phyloP scores from a whole-genome alignment of 352 stramenopile species.

The Pythium pyrilobum region DNA sequence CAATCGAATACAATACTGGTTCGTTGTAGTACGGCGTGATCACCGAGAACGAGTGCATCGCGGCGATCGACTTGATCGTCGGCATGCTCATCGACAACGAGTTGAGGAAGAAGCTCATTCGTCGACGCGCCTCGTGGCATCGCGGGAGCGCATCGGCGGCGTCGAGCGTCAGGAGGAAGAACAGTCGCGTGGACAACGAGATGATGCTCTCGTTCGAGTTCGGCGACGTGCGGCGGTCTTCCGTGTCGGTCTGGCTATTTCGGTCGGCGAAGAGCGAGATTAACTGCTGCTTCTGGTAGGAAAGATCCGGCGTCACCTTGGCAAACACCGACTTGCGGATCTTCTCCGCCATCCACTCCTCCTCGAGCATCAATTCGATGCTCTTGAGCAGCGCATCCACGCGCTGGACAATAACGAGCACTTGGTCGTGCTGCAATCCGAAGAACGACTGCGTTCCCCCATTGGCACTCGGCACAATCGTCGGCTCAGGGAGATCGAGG shows the following conservation, averaged over 20 bases:
- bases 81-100: slow-evolving; percentile 87
- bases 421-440: slow-evolving; percentile 68
- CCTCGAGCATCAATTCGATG: slow-evolving; percentile 80
- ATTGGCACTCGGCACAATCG: slow-evolving; percentile 38
- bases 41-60: slow-evolving; percentile 87
- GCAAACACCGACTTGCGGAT: slow-evolving; percentile 72
- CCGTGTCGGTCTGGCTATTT: slow-evolving; percentile 49
- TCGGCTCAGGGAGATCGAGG: slow-evolving; percentile 75
- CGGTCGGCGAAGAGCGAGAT: slow-evolving; percentile 71
- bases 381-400: slow-evolving; percentile 77
- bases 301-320: slow-evolving; percentile 68
- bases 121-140: slow-evolving; percentile 77
- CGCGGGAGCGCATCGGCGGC: slow-evolving; percentile 75
- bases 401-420: slow-evolving; percentile 69
- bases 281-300: slow-evolving; percentile 76
- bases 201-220: slow-evolving; percentile 80
- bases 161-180: slow-evolving; percentile 83
- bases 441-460: slow-evolving; percentile 32
- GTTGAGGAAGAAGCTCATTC: slow-evolving; percentile 90
- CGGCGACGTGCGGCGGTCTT: slow-evolving; percentile 36
- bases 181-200: slow-evolving; percentile 70
- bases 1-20: slow-evolving; percentile 77
- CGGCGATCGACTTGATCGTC: slow-evolving; percentile 71
- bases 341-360: slow-evolving; percentile 85
- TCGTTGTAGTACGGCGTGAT: slow-evolving; percentile 89